Evolutionary conservation across 148 eudicot species (phyloP), one percentile per base, ranked within the genome.

Genomic region (Dysphania ambrosioides): DNA sequence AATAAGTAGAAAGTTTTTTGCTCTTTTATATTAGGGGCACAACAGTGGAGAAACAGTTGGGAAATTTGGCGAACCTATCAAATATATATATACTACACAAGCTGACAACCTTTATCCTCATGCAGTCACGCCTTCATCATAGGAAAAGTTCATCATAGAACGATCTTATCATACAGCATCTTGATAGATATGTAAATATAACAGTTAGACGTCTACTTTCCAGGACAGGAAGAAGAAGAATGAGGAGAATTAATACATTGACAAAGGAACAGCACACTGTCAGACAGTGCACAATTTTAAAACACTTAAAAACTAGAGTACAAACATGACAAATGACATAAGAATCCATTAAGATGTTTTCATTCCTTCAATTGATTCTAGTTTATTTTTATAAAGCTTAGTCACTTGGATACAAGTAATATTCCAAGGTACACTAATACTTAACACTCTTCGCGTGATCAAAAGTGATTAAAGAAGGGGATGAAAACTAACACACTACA

Each of bases 331-430:
- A 47, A 19, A 74, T 64, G 57, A 65, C 77, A 64, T 65, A 32
- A 62, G 66, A 38, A 12, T 62, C 76, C 76, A 73, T 31, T 30
- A 73, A 29, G 9, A 72, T 36, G 68, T 40, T 61, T 38, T 36
- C 24, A 32, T 58, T 58, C 34, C 34, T 57, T 38, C 5, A 23
- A 36, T 21, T 35, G 34, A 19, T 36, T 38, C 6, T 38, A 31
- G 38, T 41, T 27, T 41, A 5, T 61, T 59, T 18, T 16, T 8
- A 38, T 57, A 58, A 29, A 27, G 32, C 55, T 71, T 71, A 12
- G 62, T 57, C 63, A 61, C 67, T 58, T 57, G 32, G 18, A 41
- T 5, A 63, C n/a, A 36, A 72, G 32, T 26, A 34, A n/a, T 32
- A 42, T 74, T 34, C 18, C 29, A 49, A 0, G 24, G 49, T 8